These are phyloP conservation scores for Groenewaldozyma salmanticensis DNA, from an alignment of 805 yeast species.

Conservation along the genomic window DNA sequence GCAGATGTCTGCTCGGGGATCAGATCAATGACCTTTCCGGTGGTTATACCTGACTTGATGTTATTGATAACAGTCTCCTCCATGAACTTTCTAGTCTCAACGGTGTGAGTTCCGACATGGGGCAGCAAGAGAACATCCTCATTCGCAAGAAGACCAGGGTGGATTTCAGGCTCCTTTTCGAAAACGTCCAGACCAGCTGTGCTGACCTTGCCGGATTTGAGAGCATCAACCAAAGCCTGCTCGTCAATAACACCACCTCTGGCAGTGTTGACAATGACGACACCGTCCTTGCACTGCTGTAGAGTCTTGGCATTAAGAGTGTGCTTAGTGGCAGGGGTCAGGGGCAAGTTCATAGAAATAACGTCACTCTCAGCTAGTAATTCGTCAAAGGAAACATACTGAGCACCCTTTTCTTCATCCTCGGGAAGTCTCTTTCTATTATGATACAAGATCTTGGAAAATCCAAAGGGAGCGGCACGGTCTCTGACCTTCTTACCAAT, in stretches of 20 bases:
- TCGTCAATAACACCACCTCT: conserved; percentile 55
- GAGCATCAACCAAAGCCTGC: conserved; percentile 35
- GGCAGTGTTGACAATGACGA: conserved; percentile 46
- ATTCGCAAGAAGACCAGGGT: conserved; percentile 36
- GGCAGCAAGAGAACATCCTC: conserved; percentile 45
- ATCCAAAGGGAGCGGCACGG: conserved; percentile 40
- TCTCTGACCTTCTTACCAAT: conserved; percentile 50
- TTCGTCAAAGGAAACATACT: conserved; percentile 40
- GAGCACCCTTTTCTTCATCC: conserved; percentile 39
- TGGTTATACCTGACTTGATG: conserved; percentile 43
- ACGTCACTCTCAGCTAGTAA: conserved; percentile 40
- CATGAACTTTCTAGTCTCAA: conserved; percentile 51
- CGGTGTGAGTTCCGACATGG: conserved; percentile 39
- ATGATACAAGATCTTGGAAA: conserved; percentile 41
- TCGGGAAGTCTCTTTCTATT: conserved; percentile 39
- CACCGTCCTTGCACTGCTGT: conserved; percentile 44
- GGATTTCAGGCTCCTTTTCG: conserved; percentile 46
- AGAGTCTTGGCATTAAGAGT: conserved; percentile 36
- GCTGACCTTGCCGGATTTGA: conserved; percentile 43
- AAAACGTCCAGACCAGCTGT: conserved; percentile 53
- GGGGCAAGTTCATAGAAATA: conserved; percentile 41
- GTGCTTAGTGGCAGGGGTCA: conserved; percentile 44
- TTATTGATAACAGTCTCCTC: conserved; percentile 70
- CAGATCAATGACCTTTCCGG: conserved; percentile 60
- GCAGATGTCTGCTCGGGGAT: conserved; percentile 79